Percentiles rank a stretch among this genome's conserved stretches.
These are phyloP conservation scores for Letharia columbiana DNA, from an alignment of 495 filamentous ascomycete genomes.

Conservation along the genomic window DNA sequence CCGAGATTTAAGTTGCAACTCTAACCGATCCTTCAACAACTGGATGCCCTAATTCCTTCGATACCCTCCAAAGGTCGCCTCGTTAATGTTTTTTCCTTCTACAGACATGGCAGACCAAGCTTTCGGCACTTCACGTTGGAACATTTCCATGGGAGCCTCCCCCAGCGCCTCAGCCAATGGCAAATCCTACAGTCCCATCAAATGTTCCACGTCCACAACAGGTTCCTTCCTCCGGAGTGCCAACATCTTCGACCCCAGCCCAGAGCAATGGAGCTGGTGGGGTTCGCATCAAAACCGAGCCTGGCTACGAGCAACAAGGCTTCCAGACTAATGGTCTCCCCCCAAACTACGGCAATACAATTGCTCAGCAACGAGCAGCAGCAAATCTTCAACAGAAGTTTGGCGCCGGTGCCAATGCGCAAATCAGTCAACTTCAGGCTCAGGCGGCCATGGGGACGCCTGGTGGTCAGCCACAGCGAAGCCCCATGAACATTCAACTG, in stretches of 20 bases:
- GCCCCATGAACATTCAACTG: slow-evolving; percentile 39
- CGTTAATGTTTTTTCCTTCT: neutral
- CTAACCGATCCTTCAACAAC: slow-evolving; percentile 24
- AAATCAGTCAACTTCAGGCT: slow-evolving; percentile 56
- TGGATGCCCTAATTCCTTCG: neutral
- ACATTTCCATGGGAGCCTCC: slow-evolving; percentile 92
- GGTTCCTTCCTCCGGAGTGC: slow-evolving; percentile 23
- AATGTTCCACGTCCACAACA: slow-evolving; percentile 43
- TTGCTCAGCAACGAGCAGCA: slow-evolving; percentile 59
- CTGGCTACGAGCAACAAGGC: slow-evolving; percentile 44
- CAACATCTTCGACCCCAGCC: slow-evolving; percentile 19
- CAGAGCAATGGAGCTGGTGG: slow-evolving; percentile 31
- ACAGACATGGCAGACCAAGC: slow-evolving; percentile 88
- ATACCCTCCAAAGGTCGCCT: neutral
- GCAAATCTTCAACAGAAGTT: slow-evolving; percentile 60
- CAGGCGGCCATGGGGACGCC: slow-evolving; percentile 36
- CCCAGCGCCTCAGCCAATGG: slow-evolving; percentile 37
- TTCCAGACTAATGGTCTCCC: slow-evolving; percentile 36
- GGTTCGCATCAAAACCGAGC: slow-evolving; percentile 65
- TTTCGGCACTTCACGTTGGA: slow-evolving; percentile 72
- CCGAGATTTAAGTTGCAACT: slow-evolving; percentile 13
- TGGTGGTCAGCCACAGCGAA: slow-evolving; percentile 39
- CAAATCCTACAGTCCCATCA: slow-evolving; percentile 50
- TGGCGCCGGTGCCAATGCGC: slow-evolving; percentile 59
- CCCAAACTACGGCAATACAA: slow-evolving; percentile 34